Evolutionary conservation across 345 rosid genomes (phyloP).

Genomic region (Gossypium anomalum): DNA sequence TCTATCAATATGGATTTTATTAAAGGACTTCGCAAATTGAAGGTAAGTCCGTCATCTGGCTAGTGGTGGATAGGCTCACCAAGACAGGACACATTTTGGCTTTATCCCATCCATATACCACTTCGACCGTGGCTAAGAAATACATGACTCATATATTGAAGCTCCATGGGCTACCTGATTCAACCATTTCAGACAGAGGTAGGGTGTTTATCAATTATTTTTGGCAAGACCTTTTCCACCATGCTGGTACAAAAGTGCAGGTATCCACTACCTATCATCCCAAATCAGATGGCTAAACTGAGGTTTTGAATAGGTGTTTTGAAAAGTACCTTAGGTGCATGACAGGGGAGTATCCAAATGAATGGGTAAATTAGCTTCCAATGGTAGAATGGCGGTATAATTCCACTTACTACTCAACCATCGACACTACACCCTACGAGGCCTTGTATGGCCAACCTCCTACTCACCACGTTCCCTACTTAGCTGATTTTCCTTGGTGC

Average conservation of each 20-base stretch:
- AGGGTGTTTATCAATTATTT: too few species aligned
- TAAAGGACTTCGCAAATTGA: neutral
- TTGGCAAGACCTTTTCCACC: neutral
- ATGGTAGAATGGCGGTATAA: neutral
- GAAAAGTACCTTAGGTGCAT: neutral
- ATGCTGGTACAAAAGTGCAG: neutral
- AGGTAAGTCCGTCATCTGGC: too few species aligned
- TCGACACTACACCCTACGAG: neutral
- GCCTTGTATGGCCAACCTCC: neutral
- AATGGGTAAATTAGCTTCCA: neutral
- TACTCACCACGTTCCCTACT: too few species aligned
- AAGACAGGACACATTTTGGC: neutral
- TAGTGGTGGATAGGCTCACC: too few species aligned
- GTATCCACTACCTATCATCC: neutral
- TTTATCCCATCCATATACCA: neutral
- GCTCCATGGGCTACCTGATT: neutral
- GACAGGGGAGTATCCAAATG: neutral
- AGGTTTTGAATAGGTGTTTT: neutral
- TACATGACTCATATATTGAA: neutral
- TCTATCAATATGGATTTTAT: neutral
- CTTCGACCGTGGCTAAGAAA: neutral
- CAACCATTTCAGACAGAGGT: too few species aligned
- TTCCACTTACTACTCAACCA: neutral
- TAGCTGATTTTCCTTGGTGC: neutral
- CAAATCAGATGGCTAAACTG: neutral